Conservation (phyloP, 768 basidiomycete species). For the Mycena epipterygia region DNA sequence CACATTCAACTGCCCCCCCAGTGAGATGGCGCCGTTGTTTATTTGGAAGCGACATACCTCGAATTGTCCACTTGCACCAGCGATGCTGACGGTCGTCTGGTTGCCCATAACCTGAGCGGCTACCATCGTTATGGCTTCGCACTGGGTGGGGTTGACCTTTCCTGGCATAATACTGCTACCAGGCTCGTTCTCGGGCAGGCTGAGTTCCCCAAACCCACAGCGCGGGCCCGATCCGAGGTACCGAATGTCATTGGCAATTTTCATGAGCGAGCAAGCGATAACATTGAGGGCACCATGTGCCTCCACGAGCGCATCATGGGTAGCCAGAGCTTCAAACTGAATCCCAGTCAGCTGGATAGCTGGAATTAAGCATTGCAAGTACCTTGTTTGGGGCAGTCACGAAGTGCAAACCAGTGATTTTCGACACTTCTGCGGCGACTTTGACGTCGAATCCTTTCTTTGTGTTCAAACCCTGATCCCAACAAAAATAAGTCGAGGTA, state of each 20-base stretch:
- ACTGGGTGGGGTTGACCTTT: slow-evolving; percentile 99
- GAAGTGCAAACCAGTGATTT: slow-evolving; percentile 91
- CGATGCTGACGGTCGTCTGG: slow-evolving; percentile 92
- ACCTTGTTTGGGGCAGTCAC: slow-evolving; percentile 99
- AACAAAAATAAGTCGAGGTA: not conserved
- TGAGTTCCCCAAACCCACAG: slow-evolving; percentile 96
- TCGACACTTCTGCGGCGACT: slow-evolving; percentile 92
- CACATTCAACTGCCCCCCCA: slow-evolving; percentile 82
- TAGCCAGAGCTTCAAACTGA: slow-evolving; percentile 96
- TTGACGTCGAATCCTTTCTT: slow-evolving; percentile 97
- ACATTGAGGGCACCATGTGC: slow-evolving; percentile 97
- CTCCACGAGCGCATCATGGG: slow-evolving; percentile 99
- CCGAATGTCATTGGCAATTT: slow-evolving; percentile 99
- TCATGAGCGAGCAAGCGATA: slow-evolving; percentile 97
- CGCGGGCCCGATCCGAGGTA: slow-evolving; percentile 98
- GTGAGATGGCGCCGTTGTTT: slow-evolving; percentile 15
- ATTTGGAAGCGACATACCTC: slow-evolving; percentile 70
- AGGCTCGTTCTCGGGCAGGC: slow-evolving; percentile 97
- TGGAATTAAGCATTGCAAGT: not conserved
- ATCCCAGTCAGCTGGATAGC: slow-evolving; percentile 10
- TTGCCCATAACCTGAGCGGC: slow-evolving; percentile 99
- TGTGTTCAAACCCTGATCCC: slow-evolving; percentile 90
- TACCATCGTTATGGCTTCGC: slow-evolving; percentile 99
- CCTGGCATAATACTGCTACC: slow-evolving; percentile 99
- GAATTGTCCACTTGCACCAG: slow-evolving; percentile 96